These are phyloP conservation scores for Colletotrichum sp. DNA, from an alignment of 2,329 filamentous ascomycete genomes.

Conservation along the genomic window DNA sequence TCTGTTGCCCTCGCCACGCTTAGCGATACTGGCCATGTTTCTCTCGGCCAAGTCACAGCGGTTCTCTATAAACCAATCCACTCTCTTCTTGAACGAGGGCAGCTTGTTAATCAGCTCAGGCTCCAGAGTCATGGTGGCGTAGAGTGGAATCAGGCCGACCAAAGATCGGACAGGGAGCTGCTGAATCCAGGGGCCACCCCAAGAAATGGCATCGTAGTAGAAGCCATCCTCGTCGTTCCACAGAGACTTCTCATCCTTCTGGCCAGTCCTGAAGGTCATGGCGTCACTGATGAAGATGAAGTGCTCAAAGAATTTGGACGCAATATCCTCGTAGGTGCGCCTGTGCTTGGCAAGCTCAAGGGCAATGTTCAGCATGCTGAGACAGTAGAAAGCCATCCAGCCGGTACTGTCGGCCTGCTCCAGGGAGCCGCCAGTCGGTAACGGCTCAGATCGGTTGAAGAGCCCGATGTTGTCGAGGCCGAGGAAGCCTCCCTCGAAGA, in stretches of 20 bases:
- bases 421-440: slow-evolving; percentile 90
- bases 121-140: slow-evolving; percentile 89
- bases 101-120: slow-evolving; percentile 92
- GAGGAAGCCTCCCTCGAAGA: slow-evolving; percentile 95
- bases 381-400: slow-evolving; percentile 98
- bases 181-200: slow-evolving; percentile 91
- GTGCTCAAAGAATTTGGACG: slow-evolving; percentile 98
- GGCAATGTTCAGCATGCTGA: slow-evolving; percentile 96
- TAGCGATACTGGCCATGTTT: slow-evolving; percentile 92
- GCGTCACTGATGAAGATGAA: slow-evolving; percentile 98
- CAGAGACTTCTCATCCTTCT: slow-evolving; percentile 77
- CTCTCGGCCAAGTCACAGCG: slow-evolving; percentile 85
- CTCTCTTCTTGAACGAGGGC: slow-evolving; percentile 88
- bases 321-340: slow-evolving; percentile 94
- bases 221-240: slow-evolving; percentile 98
- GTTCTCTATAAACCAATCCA: slow-evolving; percentile 95
- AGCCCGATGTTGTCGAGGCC: slow-evolving; percentile 96
- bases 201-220: slow-evolving; percentile 98
- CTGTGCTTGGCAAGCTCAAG: slow-evolving; percentile 95
- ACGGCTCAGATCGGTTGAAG: slow-evolving; percentile 94
- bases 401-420: slow-evolving; percentile 98
- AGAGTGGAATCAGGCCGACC: slow-evolving; percentile 92
- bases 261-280: slow-evolving; percentile 82
- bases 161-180: slow-evolving; percentile 91
- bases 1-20: slow-evolving; percentile 87